phyloP scores from a whole-genome alignment of 2,329 filamentous ascomycete species.

The Orbilia oligospora region DNA sequence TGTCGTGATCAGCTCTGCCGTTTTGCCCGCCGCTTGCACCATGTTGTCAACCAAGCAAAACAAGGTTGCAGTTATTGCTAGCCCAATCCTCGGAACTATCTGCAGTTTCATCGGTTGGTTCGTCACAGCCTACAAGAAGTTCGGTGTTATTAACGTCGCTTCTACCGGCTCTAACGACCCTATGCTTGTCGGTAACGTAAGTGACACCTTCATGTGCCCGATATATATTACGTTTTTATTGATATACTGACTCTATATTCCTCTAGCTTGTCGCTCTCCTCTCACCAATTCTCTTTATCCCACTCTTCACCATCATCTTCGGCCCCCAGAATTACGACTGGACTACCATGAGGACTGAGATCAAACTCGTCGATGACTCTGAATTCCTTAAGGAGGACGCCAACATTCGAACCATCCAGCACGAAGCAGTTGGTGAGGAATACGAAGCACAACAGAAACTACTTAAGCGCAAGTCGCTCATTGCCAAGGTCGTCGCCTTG shows the following conservation, averaged over 20 bases:
- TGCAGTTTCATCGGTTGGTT: slow-evolving; percentile 83
- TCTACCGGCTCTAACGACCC: slow-evolving; percentile 76
- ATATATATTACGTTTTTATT: not conserved
- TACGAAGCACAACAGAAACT: slow-evolving; percentile 64
- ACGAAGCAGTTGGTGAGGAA: slow-evolving; percentile 65
- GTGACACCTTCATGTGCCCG: not conserved
- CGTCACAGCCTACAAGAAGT: slow-evolving; percentile 79
- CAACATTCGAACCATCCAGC: slow-evolving; percentile 69
- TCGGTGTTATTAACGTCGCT: slow-evolving; percentile 77
- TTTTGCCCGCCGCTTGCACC: slow-evolving; percentile 84
- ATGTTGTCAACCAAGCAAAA: slow-evolving; percentile 86
- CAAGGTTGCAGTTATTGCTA: slow-evolving; percentile 78
- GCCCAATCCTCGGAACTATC: slow-evolving; percentile 78
- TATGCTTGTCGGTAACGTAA: slow-evolving; percentile 59
- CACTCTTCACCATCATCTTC: slow-evolving; percentile 79
- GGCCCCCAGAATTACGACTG: slow-evolving; percentile 87
- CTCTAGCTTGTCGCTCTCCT: slow-evolving; percentile 83
- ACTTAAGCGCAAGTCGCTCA: slow-evolving; percentile 68
- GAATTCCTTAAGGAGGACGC: slow-evolving; percentile 68
- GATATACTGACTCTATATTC: slow-evolving; percentile 9
- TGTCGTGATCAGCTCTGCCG: slow-evolving; percentile 86
- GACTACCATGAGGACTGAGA: slow-evolving; percentile 80
- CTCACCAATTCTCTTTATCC: slow-evolving; percentile 81
- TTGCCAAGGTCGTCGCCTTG: slow-evolving; percentile 69
- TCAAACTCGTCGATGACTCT: slow-evolving; percentile 83